Evolutionary conservation across 768 basidiomycete species (phyloP), one percentile per base, ranked within the genome.

Genomic region (Paxillus rubicundulus): DNA sequence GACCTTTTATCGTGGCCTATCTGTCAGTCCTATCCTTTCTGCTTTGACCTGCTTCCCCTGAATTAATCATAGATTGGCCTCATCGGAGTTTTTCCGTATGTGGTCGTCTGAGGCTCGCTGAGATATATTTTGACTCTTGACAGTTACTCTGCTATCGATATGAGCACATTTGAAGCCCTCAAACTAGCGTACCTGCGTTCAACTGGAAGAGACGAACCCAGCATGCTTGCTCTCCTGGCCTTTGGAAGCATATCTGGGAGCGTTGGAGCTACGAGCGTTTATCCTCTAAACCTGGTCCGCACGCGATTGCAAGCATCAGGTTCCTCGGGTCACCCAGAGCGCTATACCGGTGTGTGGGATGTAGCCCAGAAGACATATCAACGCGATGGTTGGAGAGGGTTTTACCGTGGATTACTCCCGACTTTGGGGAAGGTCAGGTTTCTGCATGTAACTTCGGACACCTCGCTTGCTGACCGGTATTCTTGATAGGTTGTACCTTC

Each of bases 261-360:
- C 56, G 88, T 98, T 24, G 95, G 95, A 16, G 95, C 95, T 14
- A 89, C 88, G 44, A 91, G 85, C 57, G 95, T 98, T 27, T 98
- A 97, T 70, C 95, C 92, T 9, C 70, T 93, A 41, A 93, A 92
- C 65, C 80, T 98, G 18, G 87, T 99, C 27, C 85, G 97, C 38
- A 99, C 97, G 17, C 85, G 96, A 47, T 70, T 98, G 56, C 97
- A 99, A 69, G 97, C 97, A 2, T 95, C 94, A 4, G 97, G 97
- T 1, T 97, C 94, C 0, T 82, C 92, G 0, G 95, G 96, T 0
- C 97, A 98, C 66, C 96, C 95, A 4, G 87, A 96, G 61, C 79
- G 77, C 9, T 99, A 99, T 68, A 82, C 80, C 3, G 92, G 95
- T n/a, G 85, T 92, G 47, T 70, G 79, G 71, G 96, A 98, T 68